phyloP scores from a whole-genome alignment of 2,329 filamentous ascomycete genomes.

The Alternaria gaisen region DNA sequence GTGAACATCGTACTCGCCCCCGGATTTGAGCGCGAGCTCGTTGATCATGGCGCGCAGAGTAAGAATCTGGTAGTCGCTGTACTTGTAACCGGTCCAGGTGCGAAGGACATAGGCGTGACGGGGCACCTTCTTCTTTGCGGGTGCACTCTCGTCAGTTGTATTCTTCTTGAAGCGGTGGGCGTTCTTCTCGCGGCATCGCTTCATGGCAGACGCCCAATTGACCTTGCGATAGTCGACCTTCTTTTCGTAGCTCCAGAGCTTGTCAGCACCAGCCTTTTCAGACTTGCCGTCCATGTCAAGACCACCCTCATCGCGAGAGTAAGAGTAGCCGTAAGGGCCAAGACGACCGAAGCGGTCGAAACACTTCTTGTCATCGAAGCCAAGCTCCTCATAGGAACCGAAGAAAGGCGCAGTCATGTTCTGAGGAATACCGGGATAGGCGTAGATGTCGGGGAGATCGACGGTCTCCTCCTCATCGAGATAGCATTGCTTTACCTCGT shows the following conservation, averaged over 20 bases:
- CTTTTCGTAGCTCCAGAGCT: conserved; percentile 60
- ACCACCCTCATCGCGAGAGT: conserved; percentile 55
- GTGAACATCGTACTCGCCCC: conserved; percentile 86
- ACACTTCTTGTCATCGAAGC: conserved; percentile 58
- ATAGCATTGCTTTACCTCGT: conserved; percentile 68
- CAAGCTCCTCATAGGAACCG: conserved; percentile 59
- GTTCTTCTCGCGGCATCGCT: conserved; percentile 60
- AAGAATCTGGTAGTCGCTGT: conserved; percentile 80
- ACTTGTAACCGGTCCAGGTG: conserved; percentile 83
- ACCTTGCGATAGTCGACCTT: conserved; percentile 59
- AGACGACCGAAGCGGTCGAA: conserved; percentile 62
- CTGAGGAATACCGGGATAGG: conserved; percentile 65
- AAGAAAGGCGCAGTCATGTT: conserved; percentile 59
- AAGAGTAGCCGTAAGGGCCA: conserved; percentile 62
- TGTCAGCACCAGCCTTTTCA: conserved; percentile 56
- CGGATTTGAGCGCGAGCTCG: conserved; percentile 81
- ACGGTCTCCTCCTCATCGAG: conserved; percentile 68
- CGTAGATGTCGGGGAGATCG: conserved; percentile 69
- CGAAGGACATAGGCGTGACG: conserved; percentile 86
- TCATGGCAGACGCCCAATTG: conserved; percentile 59
- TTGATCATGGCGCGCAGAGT: conserved; percentile 84
- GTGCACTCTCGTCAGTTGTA: conserved; percentile 38
- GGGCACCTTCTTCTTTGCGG: conserved; percentile 54
- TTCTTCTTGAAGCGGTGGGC: conserved; percentile 56
- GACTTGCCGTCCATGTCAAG: conserved; percentile 59